phyloP scores from a whole-genome alignment of 495 filamentous ascomycete genomes.

The Tuber borchii region DNA sequence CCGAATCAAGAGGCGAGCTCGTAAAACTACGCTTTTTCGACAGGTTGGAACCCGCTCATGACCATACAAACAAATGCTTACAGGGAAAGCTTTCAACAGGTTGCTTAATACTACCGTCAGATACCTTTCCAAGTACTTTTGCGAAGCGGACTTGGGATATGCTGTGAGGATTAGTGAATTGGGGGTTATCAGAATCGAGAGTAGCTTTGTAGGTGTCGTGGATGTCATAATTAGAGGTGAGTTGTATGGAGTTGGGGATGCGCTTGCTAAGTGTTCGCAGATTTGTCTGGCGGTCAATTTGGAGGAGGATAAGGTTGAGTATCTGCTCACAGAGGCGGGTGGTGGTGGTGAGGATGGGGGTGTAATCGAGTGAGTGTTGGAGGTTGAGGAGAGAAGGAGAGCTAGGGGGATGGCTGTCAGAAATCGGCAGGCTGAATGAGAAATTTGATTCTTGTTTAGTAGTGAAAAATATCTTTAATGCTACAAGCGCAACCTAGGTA shows the following conservation, averaged over 20 bases:
- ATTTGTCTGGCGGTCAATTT: constrained; percentile 86
- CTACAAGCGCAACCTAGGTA: not conserved
- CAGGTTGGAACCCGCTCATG: constrained; percentile 77
- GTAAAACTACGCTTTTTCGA: constrained; percentile 65
- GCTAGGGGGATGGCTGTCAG: constrained; percentile 55
- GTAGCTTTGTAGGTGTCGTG: constrained; percentile 76
- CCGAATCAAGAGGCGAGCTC: constrained; percentile 49
- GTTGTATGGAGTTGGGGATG: constrained; percentile 71
- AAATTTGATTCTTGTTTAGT: not conserved
- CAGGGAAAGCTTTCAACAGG: constrained; percentile 59
- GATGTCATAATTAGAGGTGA: constrained; percentile 65
- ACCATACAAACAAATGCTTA: constrained; percentile 74
- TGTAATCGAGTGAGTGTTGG: too few species aligned
- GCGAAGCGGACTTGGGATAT: constrained; percentile 87
- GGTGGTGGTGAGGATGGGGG: too few species aligned
- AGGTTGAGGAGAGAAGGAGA: constrained; percentile 54
- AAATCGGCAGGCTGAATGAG: not conserved
- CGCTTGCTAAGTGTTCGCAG: constrained; percentile 73
- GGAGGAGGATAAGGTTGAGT: constrained; percentile 97
- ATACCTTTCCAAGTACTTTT: constrained; percentile 71
- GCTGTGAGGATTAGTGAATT: constrained; percentile 71
- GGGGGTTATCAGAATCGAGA: constrained; percentile 78
- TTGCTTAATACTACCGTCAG: constrained; percentile 63
- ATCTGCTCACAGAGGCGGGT: constrained; percentile 45
- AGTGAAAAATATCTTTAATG: not conserved